These are phyloP conservation scores for Xylaria arbuscula DNA, from an alignment of 2,329 filamentous ascomycete genomes.

Conservation along the genomic window DNA sequence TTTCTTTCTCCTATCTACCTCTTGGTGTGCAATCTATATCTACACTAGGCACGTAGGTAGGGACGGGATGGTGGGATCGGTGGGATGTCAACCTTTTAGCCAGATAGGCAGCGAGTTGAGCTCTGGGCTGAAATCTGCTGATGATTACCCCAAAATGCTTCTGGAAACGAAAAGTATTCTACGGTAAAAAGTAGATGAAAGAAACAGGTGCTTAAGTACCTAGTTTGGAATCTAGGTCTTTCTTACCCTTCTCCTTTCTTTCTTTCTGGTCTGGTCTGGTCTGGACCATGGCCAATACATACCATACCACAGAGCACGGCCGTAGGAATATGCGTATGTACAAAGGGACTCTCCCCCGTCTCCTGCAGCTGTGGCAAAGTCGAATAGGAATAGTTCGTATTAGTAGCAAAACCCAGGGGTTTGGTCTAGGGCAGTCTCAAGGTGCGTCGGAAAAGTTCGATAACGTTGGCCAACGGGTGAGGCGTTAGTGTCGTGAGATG, in stretches of 20 bases:
- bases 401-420: constrained; percentile 1
- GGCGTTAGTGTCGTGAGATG: constrained; percentile 1
- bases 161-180: too few species aligned
- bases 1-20: not conserved
- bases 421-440: constrained; percentile 4
- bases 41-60: not conserved
- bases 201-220: too few species aligned
- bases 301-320: not conserved
- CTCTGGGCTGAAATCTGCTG: too few species aligned
- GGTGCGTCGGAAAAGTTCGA: not conserved
- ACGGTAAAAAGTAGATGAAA: too few species aligned
- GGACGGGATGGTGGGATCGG: not conserved
- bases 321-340: not conserved
- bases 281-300: not conserved
- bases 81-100: not conserved
- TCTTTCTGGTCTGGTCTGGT: not conserved
- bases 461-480: not conserved
- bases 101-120: too few species aligned
- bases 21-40: not conserved
- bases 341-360: not conserved
- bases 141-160: too few species aligned
- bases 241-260: not conserved
- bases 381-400: not conserved
- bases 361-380: constrained; percentile 12
- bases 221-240: not conserved